phyloP scores from a whole-genome alignment of 1,284 basidiomycete genomes.

The Sanghuangporus sanghuang region DNA sequence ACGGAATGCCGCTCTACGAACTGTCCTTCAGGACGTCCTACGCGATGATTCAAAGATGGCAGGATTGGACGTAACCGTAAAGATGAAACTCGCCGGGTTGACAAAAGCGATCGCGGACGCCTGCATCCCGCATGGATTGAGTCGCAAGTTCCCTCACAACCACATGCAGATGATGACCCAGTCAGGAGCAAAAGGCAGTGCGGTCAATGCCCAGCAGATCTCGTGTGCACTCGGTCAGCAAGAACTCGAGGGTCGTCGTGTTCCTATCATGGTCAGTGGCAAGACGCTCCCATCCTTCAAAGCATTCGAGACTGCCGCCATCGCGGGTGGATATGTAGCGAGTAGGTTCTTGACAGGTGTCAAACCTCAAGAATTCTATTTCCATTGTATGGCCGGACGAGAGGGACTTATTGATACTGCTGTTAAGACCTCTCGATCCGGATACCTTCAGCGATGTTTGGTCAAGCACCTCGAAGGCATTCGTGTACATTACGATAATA shows the following conservation, averaged over 20 bases:
- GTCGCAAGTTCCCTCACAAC: constrained; percentile 95
- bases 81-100: constrained; percentile 78
- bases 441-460: constrained; percentile 96
- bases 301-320: constrained; percentile 93
- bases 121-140: constrained; percentile 86
- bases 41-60: constrained; percentile 98
- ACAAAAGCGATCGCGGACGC: constrained; percentile 88
- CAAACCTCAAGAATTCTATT: constrained; percentile 99
- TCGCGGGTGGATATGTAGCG: constrained; percentile 99
- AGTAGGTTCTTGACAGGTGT: constrained; percentile 99
- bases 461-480: constrained; percentile 99
- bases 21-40: constrained; percentile 89
- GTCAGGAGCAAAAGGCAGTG: constrained; percentile 97
- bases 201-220: constrained; percentile 97
- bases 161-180: constrained; percentile 99
- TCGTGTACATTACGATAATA: constrained; percentile 96
- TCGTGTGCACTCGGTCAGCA: constrained; percentile 97
- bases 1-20: constrained; percentile 44
- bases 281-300: constrained; percentile 98
- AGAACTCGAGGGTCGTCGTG: constrained; percentile 96
- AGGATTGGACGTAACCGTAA: constrained; percentile 89
- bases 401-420: constrained; percentile 99
- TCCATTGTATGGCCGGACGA: constrained; percentile 99
- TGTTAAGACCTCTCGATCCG: constrained; percentile 98
- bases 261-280: constrained; percentile 98